phyloP scores from a whole-genome alignment of 1,284 basidiomycete species.

The Earliella scabrosa region DNA sequence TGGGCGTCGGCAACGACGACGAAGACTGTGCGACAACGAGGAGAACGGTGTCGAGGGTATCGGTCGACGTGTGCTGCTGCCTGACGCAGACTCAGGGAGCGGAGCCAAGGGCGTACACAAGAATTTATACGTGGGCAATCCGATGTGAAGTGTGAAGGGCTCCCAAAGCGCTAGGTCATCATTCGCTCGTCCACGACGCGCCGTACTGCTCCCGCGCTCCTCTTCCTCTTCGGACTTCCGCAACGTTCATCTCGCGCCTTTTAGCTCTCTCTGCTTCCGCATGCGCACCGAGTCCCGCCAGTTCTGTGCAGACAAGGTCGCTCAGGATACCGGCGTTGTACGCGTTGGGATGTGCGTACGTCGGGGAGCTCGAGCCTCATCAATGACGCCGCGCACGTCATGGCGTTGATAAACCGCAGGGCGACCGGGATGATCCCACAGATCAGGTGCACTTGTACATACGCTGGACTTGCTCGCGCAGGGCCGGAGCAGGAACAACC shows the following conservation, averaged over 20 bases:
- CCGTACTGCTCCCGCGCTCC: constrained; percentile 1
- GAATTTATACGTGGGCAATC: constrained; percentile 37
- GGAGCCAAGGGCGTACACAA: constrained; percentile 16
- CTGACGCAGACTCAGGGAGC: constrained; percentile 23
- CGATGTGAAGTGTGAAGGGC: constrained; percentile 35
- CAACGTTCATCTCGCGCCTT: too few species aligned
- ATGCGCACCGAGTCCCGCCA: too few species aligned
- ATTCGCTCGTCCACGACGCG: constrained; percentile 10
- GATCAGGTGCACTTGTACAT: background rate
- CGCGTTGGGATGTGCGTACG: too few species aligned
- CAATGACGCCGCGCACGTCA: constrained; percentile 24
- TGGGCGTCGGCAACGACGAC: constrained; percentile 43
- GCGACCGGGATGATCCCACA: constrained; percentile 9
- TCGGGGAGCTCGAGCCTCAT: too few species aligned
- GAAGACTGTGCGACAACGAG: constrained; percentile 15
- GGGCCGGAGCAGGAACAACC: background rate
- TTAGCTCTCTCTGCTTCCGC: background rate
- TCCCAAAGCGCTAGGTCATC: constrained; percentile 18
- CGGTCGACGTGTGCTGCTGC: constrained; percentile 29
- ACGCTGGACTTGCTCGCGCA: background rate
- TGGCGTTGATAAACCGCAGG: constrained; percentile 17
- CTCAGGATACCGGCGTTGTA: too few species aligned
- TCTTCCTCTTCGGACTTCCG: background rate
- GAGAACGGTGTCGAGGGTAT: constrained; percentile 24
- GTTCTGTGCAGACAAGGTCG: too few species aligned